Evolutionary conservation across 2,329 filamentous ascomycete species (phyloP).

Genomic region (Fusarium tjaetaba): DNA sequence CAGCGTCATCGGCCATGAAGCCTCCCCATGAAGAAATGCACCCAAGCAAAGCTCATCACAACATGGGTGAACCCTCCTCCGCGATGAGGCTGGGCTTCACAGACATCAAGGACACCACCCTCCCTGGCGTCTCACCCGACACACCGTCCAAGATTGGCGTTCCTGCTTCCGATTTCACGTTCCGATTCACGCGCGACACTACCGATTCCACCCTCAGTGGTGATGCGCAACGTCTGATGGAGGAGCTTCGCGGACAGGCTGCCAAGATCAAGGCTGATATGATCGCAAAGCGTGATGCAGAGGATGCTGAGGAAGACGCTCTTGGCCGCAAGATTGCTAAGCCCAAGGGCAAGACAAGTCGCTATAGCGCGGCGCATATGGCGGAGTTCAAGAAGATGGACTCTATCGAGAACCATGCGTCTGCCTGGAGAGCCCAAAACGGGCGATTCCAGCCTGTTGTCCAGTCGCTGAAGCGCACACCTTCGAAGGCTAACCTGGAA

Average conservation of each 20-base stretch:
- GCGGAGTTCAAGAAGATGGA: slow-evolving; percentile 97
- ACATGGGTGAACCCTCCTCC: slow-evolving; percentile 80
- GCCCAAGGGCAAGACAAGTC: slow-evolving; percentile 78
- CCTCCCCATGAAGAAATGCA: slow-evolving; percentile 88
- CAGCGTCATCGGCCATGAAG: slow-evolving; percentile 73
- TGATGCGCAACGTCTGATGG: slow-evolving; percentile 69
- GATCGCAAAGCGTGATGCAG: slow-evolving; percentile 67
- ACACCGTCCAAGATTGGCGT: slow-evolving; percentile 71
- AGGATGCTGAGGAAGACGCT: slow-evolving; percentile 56
- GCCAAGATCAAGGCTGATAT: slow-evolving; percentile 76
- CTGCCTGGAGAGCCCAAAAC: slow-evolving; percentile 73
- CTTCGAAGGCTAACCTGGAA: slow-evolving; percentile 58
- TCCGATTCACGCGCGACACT: slow-evolving; percentile 70
- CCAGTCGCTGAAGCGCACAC: slow-evolving; percentile 51
- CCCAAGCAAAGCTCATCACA: slow-evolving; percentile 82
- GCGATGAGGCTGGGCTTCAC: slow-evolving; percentile 85
- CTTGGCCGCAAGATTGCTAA: slow-evolving; percentile 77
- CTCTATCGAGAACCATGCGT: slow-evolving; percentile 88
- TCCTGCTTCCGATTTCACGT: slow-evolving; percentile 72
- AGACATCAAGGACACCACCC: slow-evolving; percentile 68
- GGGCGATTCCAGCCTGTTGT: slow-evolving; percentile 62
- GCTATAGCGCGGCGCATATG: slow-evolving; percentile 88
- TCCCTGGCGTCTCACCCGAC: slow-evolving; percentile 54
- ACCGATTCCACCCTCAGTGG: slow-evolving; percentile 66
- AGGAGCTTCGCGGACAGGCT: slow-evolving; percentile 77